A percentile compares a stretch with the other conserved stretches of the same genome.
Conservation (phyloP, 768 basidiomycete genomes). For the Kwoniella botswanensis region DNA sequence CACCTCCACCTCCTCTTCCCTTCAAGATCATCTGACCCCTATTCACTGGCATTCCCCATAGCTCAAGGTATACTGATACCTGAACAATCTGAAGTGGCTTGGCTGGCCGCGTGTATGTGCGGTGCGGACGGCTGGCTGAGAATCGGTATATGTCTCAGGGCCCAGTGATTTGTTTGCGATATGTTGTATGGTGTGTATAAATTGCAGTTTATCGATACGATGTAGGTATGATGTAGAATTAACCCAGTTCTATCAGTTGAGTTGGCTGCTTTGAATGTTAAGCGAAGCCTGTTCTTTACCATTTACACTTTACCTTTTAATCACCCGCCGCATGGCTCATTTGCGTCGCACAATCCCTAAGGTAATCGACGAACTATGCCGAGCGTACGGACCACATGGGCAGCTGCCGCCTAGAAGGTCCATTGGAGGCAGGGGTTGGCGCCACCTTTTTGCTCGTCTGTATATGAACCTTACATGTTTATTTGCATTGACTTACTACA, state of each 20-base stretch:
- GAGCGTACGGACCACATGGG: too few relatives aligned
- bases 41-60: conserved; percentile 72
- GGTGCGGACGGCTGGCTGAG: conserved; percentile 97
- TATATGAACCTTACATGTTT: too few relatives aligned
- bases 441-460: too few relatives aligned
- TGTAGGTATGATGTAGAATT: neutral
- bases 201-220: neutral
- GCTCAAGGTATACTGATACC: conserved; percentile 85
- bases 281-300: too few relatives aligned
- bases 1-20: conserved; percentile 83
- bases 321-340: too few relatives aligned
- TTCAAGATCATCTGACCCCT: conserved; percentile 51
- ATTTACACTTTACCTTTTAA: too few relatives aligned
- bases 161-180: neutral
- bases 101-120: conserved; percentile 88
- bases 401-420: too few relatives aligned
- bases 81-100: conserved; percentile 84
- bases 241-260: too few relatives aligned
- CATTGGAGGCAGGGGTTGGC: too few relatives aligned
- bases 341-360: too few relatives aligned
- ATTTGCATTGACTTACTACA: neutral
- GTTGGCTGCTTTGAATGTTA: too few relatives aligned
- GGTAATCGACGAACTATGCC: too few relatives aligned
- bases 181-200: neutral
- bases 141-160: conserved; percentile 67